A percentile compares a stretch with the other conserved stretches of the same genome.
Conservation (phyloP, 495 filamentous ascomycete genomes). For the Letharia lupina region DNA sequence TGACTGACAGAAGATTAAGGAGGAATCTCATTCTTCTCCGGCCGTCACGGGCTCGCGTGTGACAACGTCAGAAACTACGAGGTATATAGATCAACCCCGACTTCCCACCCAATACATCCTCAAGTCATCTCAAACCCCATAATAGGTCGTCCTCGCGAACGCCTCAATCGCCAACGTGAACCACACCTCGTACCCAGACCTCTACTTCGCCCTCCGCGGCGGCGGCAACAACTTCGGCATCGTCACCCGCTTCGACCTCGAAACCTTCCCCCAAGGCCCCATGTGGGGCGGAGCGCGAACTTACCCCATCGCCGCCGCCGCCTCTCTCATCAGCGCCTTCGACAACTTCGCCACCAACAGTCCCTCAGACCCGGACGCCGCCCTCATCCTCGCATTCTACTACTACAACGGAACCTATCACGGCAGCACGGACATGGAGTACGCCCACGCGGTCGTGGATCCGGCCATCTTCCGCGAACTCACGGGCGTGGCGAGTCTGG, state of each 20-base stretch:
- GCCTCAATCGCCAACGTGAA: conserved; percentile 37
- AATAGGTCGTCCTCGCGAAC: conserved; percentile 34
- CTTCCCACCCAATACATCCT: not conserved
- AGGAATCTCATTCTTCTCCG: conserved; percentile 37
- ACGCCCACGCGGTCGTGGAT: conserved; percentile 32
- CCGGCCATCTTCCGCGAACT: conserved; percentile 40
- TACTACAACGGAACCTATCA: conserved; percentile 29
- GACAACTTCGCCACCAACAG: conserved; percentile 33
- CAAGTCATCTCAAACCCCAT: too few species aligned
- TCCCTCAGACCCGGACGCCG: conserved; percentile 36
- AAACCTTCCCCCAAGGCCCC: conserved; percentile 31
- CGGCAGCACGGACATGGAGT: conserved; percentile 34
- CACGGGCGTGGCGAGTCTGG: conserved; percentile 31
- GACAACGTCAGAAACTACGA: conserved; percentile 44
- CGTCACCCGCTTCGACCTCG: conserved; percentile 40
- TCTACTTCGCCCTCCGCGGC: conserved; percentile 43
- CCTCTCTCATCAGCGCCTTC: conserved; percentile 31
- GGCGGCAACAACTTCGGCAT: conserved; percentile 41
- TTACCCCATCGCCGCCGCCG: conserved; percentile 15
- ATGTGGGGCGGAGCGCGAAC: conserved; percentile 33
- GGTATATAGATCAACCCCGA: conserved; percentile 20
- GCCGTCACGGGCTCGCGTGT: conserved; percentile 42
- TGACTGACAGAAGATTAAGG: conserved; percentile 19
- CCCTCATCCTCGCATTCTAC: conserved; percentile 39
- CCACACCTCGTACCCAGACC: conserved; percentile 33